A percentile compares a stretch with the other conserved stretches of the same genome.
These are phyloP conservation scores for Aspergillus transmontanensis DNA, from an alignment of 2,329 filamentous ascomycete species.

Conservation along the genomic window DNA sequence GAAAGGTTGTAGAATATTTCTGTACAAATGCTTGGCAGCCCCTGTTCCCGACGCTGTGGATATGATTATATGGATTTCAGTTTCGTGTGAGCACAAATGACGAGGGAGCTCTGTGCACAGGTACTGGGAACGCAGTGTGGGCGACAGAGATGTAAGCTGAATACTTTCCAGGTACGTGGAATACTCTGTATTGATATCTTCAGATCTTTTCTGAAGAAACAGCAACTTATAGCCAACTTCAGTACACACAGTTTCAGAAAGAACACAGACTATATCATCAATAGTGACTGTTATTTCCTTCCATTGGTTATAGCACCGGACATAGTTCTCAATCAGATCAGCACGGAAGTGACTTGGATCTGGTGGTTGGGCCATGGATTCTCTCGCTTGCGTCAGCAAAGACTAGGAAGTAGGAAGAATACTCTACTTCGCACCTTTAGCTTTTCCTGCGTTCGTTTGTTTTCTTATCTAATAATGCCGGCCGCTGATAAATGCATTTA, in stretches of 20 bases:
- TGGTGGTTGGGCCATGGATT: not conserved
- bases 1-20: constrained; percentile 58
- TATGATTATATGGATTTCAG: constrained; percentile 61
- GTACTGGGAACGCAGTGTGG: constrained; percentile 19
- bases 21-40: constrained; percentile 59
- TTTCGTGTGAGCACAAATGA: constrained; percentile 19
- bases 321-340: not conserved
- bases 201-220: constrained; percentile 21
- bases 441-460: not conserved
- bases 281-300: constrained; percentile 19
- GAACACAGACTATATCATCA: constrained; percentile 29
- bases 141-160: constrained; percentile 19
- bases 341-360: not conserved
- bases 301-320: constrained; percentile 23
- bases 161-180: constrained; percentile 19
- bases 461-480: not conserved
- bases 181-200: constrained; percentile 1
- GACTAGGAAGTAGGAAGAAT: too few species aligned
- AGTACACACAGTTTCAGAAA: constrained; percentile 14
- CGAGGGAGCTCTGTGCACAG: constrained; percentile 22
- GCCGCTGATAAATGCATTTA: not conserved
- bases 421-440: not conserved
- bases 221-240: constrained; percentile 23
- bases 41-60: constrained; percentile 68
- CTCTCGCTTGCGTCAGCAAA: not conserved